Percentiles rank a stretch among this genome's conserved stretches.
Conservation (phyloP, 225 moss, liverwort and hornwort species). For the Lunularia cruciata region DNA sequence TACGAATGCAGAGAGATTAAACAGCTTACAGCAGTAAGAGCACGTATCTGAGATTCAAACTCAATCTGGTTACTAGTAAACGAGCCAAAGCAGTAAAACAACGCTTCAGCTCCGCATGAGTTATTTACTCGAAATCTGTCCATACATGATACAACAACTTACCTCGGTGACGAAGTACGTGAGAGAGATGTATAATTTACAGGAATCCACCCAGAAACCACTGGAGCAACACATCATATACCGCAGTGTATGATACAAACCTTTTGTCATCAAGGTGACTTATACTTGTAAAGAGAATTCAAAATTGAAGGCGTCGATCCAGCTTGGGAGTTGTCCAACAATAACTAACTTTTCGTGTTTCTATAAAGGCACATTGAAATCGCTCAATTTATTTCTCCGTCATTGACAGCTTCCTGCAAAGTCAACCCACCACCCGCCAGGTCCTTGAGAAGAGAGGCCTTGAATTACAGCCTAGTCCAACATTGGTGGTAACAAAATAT, state of each 20-base stretch:
- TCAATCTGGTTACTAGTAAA: no score
- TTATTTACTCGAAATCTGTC: no score
- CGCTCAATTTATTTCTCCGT: slow-evolving; percentile 14
- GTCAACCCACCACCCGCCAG: background rate
- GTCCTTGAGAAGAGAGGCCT: background rate
- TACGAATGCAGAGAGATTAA: no score
- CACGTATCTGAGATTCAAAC: no score
- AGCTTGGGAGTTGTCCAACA: background rate
- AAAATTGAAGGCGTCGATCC: no score
- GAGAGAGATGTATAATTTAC: no score
- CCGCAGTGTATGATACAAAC: background rate
- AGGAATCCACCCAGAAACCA: no score
- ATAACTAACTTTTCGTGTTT: slow-evolving; percentile 1
- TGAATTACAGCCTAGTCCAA: background rate
- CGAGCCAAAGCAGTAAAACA: no score
- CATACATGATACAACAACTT: no score
- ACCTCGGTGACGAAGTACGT: no score
- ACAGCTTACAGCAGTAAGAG: no score
- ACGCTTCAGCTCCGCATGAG: no score
- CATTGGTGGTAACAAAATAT: background rate
- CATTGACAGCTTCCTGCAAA: slow-evolving; percentile 8
- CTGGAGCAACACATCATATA: background rate
- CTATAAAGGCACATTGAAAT: background rate
- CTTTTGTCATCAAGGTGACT: background rate
- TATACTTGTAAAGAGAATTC: background rate